Evolutionary conservation across 1,284 basidiomycete genomes (phyloP).

Genomic region (Porogramme epimiltina): DNA sequence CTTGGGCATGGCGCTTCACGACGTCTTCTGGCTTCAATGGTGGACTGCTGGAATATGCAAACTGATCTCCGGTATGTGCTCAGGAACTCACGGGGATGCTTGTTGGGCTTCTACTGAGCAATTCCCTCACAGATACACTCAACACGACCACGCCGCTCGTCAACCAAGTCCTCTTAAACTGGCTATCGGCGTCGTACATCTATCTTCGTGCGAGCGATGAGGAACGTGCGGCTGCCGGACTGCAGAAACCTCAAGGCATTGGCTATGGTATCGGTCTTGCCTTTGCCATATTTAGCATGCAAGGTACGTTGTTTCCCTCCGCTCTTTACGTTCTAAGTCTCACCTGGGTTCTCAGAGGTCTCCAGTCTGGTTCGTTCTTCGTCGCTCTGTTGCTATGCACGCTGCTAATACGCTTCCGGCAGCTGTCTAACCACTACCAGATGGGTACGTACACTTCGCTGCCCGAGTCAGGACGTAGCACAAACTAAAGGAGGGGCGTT

Average conservation of each 20-base stretch:
- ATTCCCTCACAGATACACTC: conserved; percentile 45
- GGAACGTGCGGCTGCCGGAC: conserved; percentile 33
- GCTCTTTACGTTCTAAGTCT: not conserved
- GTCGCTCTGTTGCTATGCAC: not conserved
- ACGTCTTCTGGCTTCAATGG: conserved; percentile 56
- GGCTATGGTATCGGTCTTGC: conserved; percentile 63
- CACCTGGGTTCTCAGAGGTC: conserved; percentile 36
- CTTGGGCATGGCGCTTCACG: conserved; percentile 57
- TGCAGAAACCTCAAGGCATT: conserved; percentile 46
- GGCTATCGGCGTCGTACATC: conserved; percentile 58
- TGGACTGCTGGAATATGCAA: conserved; percentile 61
- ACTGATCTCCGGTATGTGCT: conserved; percentile 49
- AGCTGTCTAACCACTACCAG: conserved; percentile 55
- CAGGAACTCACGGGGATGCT: too few relatives aligned
- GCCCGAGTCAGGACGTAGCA: too few relatives aligned
- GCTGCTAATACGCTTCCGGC: not conserved
- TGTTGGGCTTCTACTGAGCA: too few relatives aligned
- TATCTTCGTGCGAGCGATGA: conserved; percentile 42
- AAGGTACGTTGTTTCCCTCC: conserved; percentile 42
- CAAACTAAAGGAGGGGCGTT: not conserved
- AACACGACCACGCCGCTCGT: conserved; percentile 64
- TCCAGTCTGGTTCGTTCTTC: conserved; percentile 47
- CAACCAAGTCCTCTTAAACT: conserved; percentile 63
- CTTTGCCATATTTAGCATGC: conserved; percentile 70
- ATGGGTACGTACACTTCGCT: conserved; percentile 38